Evolutionary conservation across 345 rosid species (phyloP).

Genomic region (Citrus cavaleriei): DNA sequence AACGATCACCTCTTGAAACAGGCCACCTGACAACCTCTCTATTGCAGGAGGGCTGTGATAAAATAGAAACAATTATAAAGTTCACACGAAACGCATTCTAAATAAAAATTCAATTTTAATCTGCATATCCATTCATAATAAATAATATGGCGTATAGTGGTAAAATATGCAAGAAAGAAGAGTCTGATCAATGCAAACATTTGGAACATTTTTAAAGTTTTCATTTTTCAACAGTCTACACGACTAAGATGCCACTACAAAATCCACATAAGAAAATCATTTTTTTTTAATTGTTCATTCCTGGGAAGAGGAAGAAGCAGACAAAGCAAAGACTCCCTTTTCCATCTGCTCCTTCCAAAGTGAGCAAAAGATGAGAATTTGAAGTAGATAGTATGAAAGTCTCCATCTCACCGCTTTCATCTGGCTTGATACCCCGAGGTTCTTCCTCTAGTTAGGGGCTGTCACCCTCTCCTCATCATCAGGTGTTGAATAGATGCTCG

Average conservation of each 20-base stretch:
- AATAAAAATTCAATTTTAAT: neutral
- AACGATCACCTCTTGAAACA: slow-evolving; percentile 77
- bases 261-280: neutral
- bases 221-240: neutral
- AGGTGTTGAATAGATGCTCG: too few species aligned
- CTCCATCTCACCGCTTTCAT: too few species aligned
- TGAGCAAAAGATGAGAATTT: neutral
- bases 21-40: slow-evolving; percentile 73
- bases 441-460: too few species aligned
- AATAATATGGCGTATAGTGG: neutral
- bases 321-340: neutral
- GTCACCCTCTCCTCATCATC: too few species aligned
- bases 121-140: neutral
- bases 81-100: neutral
- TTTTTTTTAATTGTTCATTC: neutral
- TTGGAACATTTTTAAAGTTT: neutral
- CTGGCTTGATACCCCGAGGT: too few species aligned
- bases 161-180: neutral
- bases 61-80: neutral
- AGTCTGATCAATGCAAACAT: neutral
- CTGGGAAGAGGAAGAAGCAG: neutral
- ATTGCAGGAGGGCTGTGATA: slow-evolving; percentile 68
- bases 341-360: neutral
- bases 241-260: neutral
- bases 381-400: too few species aligned